A percentile compares a stretch with the other conserved stretches of the same genome.
Conservation (phyloP, 2,329 filamentous ascomycete species). For the Talaromyces sp. region DNA sequence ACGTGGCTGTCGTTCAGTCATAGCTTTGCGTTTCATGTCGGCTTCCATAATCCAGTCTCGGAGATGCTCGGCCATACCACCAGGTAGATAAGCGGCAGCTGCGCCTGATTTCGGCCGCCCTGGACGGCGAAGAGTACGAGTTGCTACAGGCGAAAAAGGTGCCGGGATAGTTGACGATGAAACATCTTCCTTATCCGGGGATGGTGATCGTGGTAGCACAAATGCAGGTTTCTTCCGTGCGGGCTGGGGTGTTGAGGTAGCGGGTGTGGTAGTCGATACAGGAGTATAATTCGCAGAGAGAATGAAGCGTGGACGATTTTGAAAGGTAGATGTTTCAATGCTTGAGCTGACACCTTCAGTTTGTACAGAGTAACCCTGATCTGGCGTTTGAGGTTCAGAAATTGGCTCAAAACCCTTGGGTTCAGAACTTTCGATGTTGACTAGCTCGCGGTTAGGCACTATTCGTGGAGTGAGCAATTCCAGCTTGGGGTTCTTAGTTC, state of each 20-base stretch:
- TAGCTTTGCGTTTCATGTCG: slow-evolving; percentile 29
- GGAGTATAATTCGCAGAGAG: slow-evolving; percentile 25
- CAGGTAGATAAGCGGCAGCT: slow-evolving; percentile 29
- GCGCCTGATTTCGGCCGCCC: slow-evolving; percentile 24
- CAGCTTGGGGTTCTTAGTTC: background rate
- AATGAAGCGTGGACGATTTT: slow-evolving; percentile 29
- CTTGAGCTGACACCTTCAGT: background rate
- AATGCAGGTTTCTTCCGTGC: slow-evolving; percentile 35
- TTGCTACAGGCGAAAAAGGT: slow-evolving; percentile 37
- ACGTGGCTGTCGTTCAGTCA: background rate
- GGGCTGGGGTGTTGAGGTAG: slow-evolving; percentile 20
- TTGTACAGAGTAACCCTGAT: slow-evolving; percentile 20
- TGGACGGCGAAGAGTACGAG: slow-evolving; percentile 27
- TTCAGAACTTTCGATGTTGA: slow-evolving; percentile 16
- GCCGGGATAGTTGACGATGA: slow-evolving; percentile 22
- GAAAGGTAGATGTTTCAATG: slow-evolving; percentile 23
- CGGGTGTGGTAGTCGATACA: slow-evolving; percentile 16
- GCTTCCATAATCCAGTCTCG: slow-evolving; percentile 42
- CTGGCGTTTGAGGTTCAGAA: slow-evolving; percentile 17
- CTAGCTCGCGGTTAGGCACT: background rate
- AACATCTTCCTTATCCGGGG: slow-evolving; percentile 24
- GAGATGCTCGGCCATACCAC: slow-evolving; percentile 40
- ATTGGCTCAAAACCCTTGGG: slow-evolving; percentile 14
- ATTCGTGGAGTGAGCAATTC: slow-evolving; percentile 16
- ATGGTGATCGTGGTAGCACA: slow-evolving; percentile 37